Evolutionary conservation across 1,284 basidiomycete genomes (phyloP), one percentile per base, ranked within the genome.

Genomic region (Ustilago sp.): DNA sequence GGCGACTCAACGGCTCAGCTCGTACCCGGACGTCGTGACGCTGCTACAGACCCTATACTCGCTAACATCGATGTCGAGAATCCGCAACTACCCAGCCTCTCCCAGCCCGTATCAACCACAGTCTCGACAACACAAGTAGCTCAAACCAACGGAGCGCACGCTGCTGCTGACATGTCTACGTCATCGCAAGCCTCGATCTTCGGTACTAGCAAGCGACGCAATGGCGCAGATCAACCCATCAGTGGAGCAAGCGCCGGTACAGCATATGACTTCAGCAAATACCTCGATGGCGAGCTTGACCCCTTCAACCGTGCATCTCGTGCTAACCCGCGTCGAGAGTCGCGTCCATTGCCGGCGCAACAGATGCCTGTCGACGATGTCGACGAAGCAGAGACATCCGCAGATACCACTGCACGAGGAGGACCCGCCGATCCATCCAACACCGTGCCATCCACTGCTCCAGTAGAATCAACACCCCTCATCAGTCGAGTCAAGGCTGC

Each of bases 301-400:
- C 74, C 74, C 17, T 77, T 77, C 66, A 77, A 77, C 50, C 69
- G 69, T 19, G 69, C 63, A 11, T 68, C 74, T 9, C 74, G 74
- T 28, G 59, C 62, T 19, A 69, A 77, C 15, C 58, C 55, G 5
- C 65, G 74, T 13, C 48, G 68, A 15, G 69, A 77, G 28, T 77
- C 74, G 8, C 62, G 74, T 52, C 74, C 74, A 3, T 63, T 77
- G n/a, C 66, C 74, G 5, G 69, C 47, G 4, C 66, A 58, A 36
- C 65, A 58, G 11, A 38, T 34, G 39, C 45, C 39, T 3, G 43
- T 23, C 19, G 50, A 60, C 4, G 62, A 59, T 36, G 47, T 59
- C 19, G 58, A 61, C 28, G 55, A 61, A n/a, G 59, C 51, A 17
- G 68, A 76, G 35, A 57, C 39, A 0, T 67, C 64, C 1, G 74